Base-by-base conservation (phyloP, 352 stramenopile genomes). In the Stramenopiles sp. region DNA sequence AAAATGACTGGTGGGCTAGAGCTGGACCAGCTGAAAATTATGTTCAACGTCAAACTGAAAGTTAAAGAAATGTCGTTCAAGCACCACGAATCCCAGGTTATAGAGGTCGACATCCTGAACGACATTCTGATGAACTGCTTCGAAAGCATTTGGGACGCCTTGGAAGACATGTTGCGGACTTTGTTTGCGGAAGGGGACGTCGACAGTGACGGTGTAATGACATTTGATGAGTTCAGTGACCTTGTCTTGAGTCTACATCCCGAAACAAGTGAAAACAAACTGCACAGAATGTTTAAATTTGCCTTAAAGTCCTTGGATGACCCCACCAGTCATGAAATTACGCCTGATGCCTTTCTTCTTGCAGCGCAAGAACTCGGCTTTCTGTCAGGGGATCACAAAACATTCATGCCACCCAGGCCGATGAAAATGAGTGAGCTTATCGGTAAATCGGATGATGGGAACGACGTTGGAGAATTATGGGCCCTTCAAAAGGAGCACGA, bases 281-380 rank as follows among this genome's bases (percentile, higher is more conserved):
- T 63, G 43, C 43, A 63, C 43, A 12, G 43, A 63, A 63, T 63
- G 43, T 63, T 63, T 25, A 63, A 63, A 63, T 63, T 63, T 63
- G 43, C 43, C 12, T 63, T 63, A 63, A 63, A 63, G 25, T 63
- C 43, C 12, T 63, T 63, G 25, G 25, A 63, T 63, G 43, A 63
- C 25, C 43, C 43, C 25, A 25, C 12, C 12, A 63, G 43, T 63
- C 43, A 63, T 63, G 43, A 63, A 25, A 63, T 63, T 63, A 63
- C 43, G 12, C 43, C 43, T 18, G 43, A 63, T 63, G 43, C 43
- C 12, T 63, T 63, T 63, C 12, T 63, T 63, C 12, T 18, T 18
- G 43, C 43, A 25, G 43, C 43, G 25, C 43, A 63, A 18, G 43
- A 63, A 18, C 43, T 63, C 25, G 43, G 43, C 12, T 63, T 63